phyloP scores from a whole-genome alignment of 108 stramenopile species.

The Cyclostephanos tholiformis region DNA sequence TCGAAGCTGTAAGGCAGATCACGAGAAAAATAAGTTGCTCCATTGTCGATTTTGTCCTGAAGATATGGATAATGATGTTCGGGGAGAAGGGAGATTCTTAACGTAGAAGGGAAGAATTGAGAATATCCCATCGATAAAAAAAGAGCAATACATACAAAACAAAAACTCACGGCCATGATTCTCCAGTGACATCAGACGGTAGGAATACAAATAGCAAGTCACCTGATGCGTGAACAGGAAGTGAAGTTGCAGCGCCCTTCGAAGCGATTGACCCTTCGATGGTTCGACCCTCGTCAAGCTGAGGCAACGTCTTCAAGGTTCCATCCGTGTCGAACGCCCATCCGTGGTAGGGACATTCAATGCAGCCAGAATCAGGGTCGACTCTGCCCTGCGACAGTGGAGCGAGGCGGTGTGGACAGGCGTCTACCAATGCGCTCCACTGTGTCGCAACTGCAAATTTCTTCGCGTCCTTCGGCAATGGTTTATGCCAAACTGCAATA shows the following conservation, averaged over 20 bases:
- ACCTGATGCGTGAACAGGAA: constrained; percentile 45
- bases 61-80: constrained; percentile 47
- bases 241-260: constrained; percentile 23
- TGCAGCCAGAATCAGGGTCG: constrained; percentile 49
- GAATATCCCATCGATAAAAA: background rate
- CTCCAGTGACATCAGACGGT: constrained; percentile 40
- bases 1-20: constrained; percentile 84
- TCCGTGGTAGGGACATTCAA: constrained; percentile 90
- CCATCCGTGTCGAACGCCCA: constrained; percentile 84
- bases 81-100: constrained; percentile 26
- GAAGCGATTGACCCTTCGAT: constrained; percentile 16
- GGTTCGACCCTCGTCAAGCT: constrained; percentile 43
- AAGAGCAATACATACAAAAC: background rate
- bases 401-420: constrained; percentile 86
- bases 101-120: background rate
- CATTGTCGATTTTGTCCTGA: constrained; percentile 28
- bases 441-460: constrained; percentile 18
- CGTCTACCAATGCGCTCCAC: constrained; percentile 67
- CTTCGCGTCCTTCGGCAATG: constrained; percentile 13
- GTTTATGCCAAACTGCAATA: constrained; percentile 38
- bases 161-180: constrained; percentile 29
- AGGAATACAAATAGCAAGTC: constrained; percentile 61
- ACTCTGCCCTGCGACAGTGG: constrained; percentile 87
- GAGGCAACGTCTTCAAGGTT: constrained; percentile 63
- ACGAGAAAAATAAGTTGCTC: constrained; percentile 54